phyloP scores from a whole-genome alignment of 225 moss, liverwort and hornwort genomes.

The Antitrichia curtipendula region DNA sequence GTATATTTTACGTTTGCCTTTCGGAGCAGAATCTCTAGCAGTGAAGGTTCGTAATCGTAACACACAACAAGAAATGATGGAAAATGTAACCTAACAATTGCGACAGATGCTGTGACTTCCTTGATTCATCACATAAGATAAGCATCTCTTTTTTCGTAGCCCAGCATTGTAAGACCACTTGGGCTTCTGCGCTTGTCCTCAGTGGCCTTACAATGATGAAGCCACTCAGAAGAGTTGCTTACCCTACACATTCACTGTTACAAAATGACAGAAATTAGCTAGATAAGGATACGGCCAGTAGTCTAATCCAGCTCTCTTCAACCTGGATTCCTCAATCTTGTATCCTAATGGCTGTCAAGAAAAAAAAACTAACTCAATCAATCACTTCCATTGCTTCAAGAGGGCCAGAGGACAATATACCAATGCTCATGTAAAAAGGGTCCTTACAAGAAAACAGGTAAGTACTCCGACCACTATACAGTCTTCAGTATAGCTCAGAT shows the following conservation, averaged over 20 bases:
- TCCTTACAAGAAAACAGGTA: not conserved
- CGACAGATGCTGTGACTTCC: not conserved
- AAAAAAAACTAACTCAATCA: not conserved
- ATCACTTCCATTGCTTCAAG: not conserved
- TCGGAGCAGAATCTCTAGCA: not conserved
- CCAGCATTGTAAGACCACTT: not conserved
- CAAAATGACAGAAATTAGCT: not conserved
- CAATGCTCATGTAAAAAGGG: not conserved
- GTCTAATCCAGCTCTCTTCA: constrained; percentile 67
- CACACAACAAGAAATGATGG: not conserved
- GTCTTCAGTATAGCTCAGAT: not conserved
- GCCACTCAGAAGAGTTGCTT: not conserved
- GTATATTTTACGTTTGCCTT: not conserved
- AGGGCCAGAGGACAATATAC: not conserved
- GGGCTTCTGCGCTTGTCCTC: not conserved
- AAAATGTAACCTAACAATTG: not conserved
- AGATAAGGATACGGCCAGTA: constrained; percentile 65
- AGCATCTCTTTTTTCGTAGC: not conserved
- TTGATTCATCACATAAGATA: not conserved
- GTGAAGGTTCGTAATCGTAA: not conserved
- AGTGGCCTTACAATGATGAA: not conserved
- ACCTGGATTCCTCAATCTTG: constrained; percentile 53
- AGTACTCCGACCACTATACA: not conserved
- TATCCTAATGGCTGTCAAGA: constrained; percentile 49
- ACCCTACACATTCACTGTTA: not conserved